These are phyloP conservation scores for Penicillium lividum DNA, from an alignment of 495 filamentous ascomycete species.

Conservation along the genomic window DNA sequence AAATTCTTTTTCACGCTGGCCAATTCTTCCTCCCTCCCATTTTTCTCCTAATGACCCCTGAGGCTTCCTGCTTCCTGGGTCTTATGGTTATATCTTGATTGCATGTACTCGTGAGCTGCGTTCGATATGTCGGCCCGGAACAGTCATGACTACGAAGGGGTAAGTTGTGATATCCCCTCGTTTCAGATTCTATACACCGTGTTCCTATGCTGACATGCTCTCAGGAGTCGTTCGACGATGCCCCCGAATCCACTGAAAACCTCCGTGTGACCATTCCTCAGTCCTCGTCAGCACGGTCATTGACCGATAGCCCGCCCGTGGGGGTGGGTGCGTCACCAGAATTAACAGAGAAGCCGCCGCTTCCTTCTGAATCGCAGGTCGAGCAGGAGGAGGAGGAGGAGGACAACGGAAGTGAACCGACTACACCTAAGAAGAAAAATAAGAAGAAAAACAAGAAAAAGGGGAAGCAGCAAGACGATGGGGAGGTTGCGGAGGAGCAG, in stretches of 20 bases:
- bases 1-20: conserved; percentile 26
- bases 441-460: conserved; percentile 23
- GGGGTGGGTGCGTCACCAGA: conserved; percentile 40
- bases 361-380: conserved; percentile 34
- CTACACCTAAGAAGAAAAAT: conserved; percentile 27
- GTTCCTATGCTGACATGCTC: conserved; percentile 15
- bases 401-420: conserved; percentile 11
- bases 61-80: conserved; percentile 19
- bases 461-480: conserved; percentile 8
- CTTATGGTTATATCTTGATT: conserved; percentile 28
- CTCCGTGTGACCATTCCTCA: conserved; percentile 39
- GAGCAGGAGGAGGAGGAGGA: conserved; percentile 29
- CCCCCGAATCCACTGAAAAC: conserved; percentile 54
- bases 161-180: conserved; percentile 28
- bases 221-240: conserved; percentile 79
- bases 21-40: conserved; percentile 15
- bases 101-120: conserved; percentile 15
- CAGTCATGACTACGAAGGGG: conserved; percentile 53
- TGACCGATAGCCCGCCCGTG: conserved; percentile 51
- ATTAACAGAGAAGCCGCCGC: conserved; percentile 35
- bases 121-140: conserved; percentile 42
- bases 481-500: conserved; percentile 7
- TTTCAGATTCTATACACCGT: conserved; percentile 12
- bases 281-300: conserved; percentile 43
- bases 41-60: conserved; percentile 16